Base-by-base conservation (phyloP, 176 grass and related monocot species). In the Leersia perrieri region DNA sequence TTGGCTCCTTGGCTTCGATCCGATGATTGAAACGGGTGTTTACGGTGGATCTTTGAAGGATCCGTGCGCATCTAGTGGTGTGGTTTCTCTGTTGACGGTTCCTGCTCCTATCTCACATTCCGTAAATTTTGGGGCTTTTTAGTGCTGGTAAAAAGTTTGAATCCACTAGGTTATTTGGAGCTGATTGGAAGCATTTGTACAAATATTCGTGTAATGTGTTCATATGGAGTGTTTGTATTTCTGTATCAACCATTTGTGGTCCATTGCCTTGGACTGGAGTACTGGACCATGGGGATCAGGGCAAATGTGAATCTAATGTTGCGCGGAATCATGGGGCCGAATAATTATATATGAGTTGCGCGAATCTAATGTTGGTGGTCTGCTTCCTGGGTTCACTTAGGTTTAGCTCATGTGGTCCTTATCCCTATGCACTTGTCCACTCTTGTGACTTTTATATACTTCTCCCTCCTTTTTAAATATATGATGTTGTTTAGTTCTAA, bases 281-380 rank as follows among this genome's bases (percentile, higher is more conserved):
- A n/a, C n/a, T n/a, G n/a, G 49, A 53, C 16, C 9, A 28, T 31
- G 15, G 20, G 16, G 30, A 10, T 51, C 38, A 51, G n/a, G 16
- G 66, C 38, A 63, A 63, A 11, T 45, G 62, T 47, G 29, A n/a
- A n/a, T n/a, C n/a, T n/a, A n/a, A 77, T 36, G 64, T 34, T 77
- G 41, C 40, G 11, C 29, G 63, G n/a, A n/a, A n/a, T n/a, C n/a
- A n/a, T n/a, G n/a, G 47, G 36, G 33, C 10, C 34, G 64, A 45
- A 18, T 36, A 64, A 72, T 31, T 33, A 49, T 28, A 53, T 72
- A 13, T 72, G 77, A 41, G 10, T 51, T 23, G 13, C 62, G 3
- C 60, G 28, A 60, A 32, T 12, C 55, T 78, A 34, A 36, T 78
- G 38, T 49, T 51, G 20, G 29, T 1, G 29, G 16, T 71, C 22